Conservation (phyloP, 192 early-diverging fungal genomes). For the Coemansia erecta region DNA sequence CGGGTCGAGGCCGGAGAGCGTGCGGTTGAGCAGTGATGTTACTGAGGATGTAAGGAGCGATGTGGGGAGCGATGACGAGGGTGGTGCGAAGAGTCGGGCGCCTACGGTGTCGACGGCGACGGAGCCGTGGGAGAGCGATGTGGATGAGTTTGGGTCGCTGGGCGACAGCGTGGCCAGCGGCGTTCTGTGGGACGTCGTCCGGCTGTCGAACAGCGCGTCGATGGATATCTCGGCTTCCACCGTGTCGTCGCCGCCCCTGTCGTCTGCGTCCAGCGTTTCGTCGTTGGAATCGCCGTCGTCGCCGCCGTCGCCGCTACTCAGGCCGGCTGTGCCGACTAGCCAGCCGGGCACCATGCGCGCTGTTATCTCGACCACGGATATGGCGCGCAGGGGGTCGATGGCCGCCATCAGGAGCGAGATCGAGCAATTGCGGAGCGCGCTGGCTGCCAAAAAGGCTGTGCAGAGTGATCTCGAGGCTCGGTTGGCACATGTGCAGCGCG, state of each 20-base stretch:
- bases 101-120: conserved; percentile 31
- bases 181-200: conserved; percentile 51
- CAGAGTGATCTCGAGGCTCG: conserved; percentile 15
- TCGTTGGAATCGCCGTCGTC: too few relatives aligned
- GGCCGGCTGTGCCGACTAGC: too few relatives aligned
- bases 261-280: background rate
- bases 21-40: too few relatives aligned
- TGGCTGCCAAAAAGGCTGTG: conserved; percentile 27
- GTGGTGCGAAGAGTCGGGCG: background rate
- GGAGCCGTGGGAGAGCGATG: conserved; percentile 45
- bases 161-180: conserved; percentile 29
- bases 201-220: conserved; percentile 21
- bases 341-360: background rate
- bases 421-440: conserved; percentile 23
- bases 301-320: conserved; percentile 3
- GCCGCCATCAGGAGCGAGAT: conserved; percentile 36
- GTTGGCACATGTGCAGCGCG: conserved; percentile 36
- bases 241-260: background rate
- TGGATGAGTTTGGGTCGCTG: conserved; percentile 18
- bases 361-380: conserved; percentile 27
- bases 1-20: background rate
- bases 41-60: too few relatives aligned
- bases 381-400: conserved; percentile 35
- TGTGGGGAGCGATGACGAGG: too few relatives aligned
- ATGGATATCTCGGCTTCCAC: background rate